A percentile compares a stretch with the other conserved stretches of the same genome.
Conservation (phyloP, 2,329 filamentous ascomycete genomes). For the Gliomastix tumulicola region DNA sequence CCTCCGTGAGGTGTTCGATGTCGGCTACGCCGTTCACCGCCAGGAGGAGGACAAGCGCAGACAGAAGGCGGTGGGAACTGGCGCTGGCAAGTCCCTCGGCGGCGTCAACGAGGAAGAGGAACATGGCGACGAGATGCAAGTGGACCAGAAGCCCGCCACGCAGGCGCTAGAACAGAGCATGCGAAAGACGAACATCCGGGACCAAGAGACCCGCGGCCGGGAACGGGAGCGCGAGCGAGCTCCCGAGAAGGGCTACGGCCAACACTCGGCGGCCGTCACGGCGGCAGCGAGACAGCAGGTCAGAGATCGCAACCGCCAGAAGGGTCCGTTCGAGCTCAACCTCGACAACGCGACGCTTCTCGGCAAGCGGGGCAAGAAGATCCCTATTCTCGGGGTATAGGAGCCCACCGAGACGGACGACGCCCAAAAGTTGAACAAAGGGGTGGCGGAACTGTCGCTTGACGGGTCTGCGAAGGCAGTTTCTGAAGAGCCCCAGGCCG, state of each 20-base stretch:
- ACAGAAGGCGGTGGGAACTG: constrained; percentile 72
- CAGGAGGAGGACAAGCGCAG: constrained; percentile 96
- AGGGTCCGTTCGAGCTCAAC: constrained; percentile 85
- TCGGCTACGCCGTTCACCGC: constrained; percentile 93
- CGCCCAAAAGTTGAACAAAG: not conserved
- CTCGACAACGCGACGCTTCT: constrained; percentile 86
- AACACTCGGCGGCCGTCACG: constrained; percentile 79
- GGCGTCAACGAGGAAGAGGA: constrained; percentile 64
- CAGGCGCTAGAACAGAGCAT: constrained; percentile 80
- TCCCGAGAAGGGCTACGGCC: constrained; percentile 69
- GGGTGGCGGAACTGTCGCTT: not conserved
- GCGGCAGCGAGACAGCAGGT: constrained; percentile 79
- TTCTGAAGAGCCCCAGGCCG: not conserved
- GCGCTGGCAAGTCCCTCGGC: constrained; percentile 46
- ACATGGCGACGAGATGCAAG: constrained; percentile 58
- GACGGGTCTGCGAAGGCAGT: not conserved
- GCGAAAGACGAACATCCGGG: constrained; percentile 70
- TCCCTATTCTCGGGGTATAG: constrained; percentile 35
- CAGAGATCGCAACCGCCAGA: constrained; percentile 56
- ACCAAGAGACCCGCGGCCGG: constrained; percentile 28
- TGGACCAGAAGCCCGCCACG: constrained; percentile 39
- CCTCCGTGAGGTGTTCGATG: constrained; percentile 93
- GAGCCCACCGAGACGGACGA: too few species aligned
- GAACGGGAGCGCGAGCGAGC: constrained; percentile 19
- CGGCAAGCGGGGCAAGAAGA: constrained; percentile 58